Base-by-base conservation (phyloP, 148 eudicot genomes). In the Rhododendron ovatum region DNA sequence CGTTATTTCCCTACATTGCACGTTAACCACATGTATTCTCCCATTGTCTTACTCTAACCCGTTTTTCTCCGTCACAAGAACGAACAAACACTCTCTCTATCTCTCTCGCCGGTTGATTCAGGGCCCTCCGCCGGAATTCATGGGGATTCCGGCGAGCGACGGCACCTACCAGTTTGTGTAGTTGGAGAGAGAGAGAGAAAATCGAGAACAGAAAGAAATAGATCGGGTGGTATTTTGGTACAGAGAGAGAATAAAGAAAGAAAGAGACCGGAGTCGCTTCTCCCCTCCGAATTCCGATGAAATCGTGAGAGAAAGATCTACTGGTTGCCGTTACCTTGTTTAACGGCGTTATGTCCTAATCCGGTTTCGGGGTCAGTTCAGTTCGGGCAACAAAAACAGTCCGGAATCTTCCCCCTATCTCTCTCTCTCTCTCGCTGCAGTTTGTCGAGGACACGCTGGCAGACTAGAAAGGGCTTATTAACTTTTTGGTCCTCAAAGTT, bases 1-100 rank as follows among this genome's bases (percentile, higher is more conserved):
- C 39, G 39, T 22, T 82, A 26, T 83, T 85, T 79, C 48, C 94
- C 91, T 88, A 82, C 94, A 92, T 90, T 92, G 90, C 96, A 92
- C 94, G 96, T 91, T 91, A 91, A 91, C 90, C 90, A 83, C 91
- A 83, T 89, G 87, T 85, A 79, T 81, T 82, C 75, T 47, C 83
- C 48, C 71, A 63, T 71, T 83, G 80, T 65, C 69, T 74, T 53
- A 37, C 71, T 65, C 71, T 65, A 24, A n/a, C 24, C 71, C 7
- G 71, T 82, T 55, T 41, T 47, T 48, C 35, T 79, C 57, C 47
- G 37, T 59, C 35, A 13, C 73, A 51, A 51, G 48, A 47, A 75
- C 85, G 63, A 59, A 4, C 43, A 47, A 47, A 47, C 50, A 47
- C 37, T 24, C 79, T 20, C 78, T 61, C 24, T 7, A 50, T 15